Conservation (phyloP, 345 rosid genomes). For the Euphorbia lathyris region DNA sequence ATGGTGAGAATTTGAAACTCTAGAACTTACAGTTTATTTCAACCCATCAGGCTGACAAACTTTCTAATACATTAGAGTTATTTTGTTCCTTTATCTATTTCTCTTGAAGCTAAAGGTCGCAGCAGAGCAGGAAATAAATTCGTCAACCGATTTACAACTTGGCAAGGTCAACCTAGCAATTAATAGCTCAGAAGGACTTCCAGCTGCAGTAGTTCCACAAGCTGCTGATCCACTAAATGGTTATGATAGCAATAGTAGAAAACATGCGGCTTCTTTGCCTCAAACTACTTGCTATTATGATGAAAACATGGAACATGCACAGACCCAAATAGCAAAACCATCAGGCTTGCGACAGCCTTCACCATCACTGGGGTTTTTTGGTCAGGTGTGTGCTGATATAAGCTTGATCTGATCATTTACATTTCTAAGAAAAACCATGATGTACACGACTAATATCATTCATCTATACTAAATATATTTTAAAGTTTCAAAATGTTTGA, state of each 20-base stretch:
- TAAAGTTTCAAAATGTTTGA: slow-evolving; percentile 1
- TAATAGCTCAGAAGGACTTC: slow-evolving; percentile 27
- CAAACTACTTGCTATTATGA: slow-evolving; percentile 24
- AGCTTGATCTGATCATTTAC: not conserved
- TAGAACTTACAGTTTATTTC: not conserved
- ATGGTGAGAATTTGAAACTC: slow-evolving; percentile 45
- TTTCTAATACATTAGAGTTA: slow-evolving; percentile 5
- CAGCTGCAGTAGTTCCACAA: slow-evolving; percentile 31
- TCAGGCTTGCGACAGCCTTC: slow-evolving; percentile 90
- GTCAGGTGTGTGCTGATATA: slow-evolving; percentile 52
- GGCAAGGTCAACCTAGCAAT: slow-evolving; percentile 29
- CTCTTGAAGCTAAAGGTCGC: slow-evolving; percentile 38
- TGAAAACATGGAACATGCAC: slow-evolving; percentile 29
- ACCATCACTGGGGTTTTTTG: slow-evolving; percentile 82
- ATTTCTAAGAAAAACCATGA: not conserved
- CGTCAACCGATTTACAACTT: slow-evolving; percentile 35
- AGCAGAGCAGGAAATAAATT: slow-evolving; percentile 27
- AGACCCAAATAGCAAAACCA: slow-evolving; percentile 48
- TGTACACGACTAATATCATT: not conserved
- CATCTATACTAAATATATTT: not conserved
- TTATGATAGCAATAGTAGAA: slow-evolving; percentile 26
- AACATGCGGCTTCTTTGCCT: slow-evolving; percentile 29
- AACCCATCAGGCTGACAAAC: slow-evolving; percentile 10
- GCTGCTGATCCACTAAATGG: slow-evolving; percentile 29
- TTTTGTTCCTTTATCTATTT: slow-evolving; percentile 10